Base-by-base conservation (phyloP, 306 rosid species). In the Begonia peltatifolia region DNA sequence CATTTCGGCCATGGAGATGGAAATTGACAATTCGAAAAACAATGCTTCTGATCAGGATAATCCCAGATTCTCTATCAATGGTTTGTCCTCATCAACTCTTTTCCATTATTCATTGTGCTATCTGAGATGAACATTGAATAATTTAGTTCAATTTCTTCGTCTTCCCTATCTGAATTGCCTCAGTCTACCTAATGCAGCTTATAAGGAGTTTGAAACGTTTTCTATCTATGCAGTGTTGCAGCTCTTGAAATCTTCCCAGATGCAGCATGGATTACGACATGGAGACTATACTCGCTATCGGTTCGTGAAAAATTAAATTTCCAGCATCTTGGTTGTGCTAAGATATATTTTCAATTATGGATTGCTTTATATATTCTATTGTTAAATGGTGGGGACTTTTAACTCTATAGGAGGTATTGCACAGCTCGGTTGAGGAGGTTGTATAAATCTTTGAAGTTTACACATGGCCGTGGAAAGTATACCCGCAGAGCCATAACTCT, bases 381-480 rank as follows among this genome's bases (percentile, higher is more conserved):
- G 48, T 44, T 11, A 10, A 44, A 44, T 44, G 48, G 48, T 44
- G n/a, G 14, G 12, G 38, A 30, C 0, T 59, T 9, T 60, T 14
- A 25, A 58, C 14, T 56, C 50, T 14, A 62, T 54, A 90, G 97
- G 90, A 83, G 92, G 79, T 90, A 90, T 57, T 90, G 97, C 71
- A 69, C 97, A 1, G 95, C 97, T 53, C 78, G 97, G 43, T 68
- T 90, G 74, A 85, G 97, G 76, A 80, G 97, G 71, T 70, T 92
- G 58, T 92, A 86, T 48, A 92, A 83, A 59, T 92, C 99, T 12
- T 66, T 92, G 79, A 92, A 86, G 79, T 83, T 92, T 68, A 86
- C 96, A 50, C 99, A 92, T 66, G 99, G 99, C 56, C 99, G 99
- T 35, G 99, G 99, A 18, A 92, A 81, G 54, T 86, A 83, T 67